These are phyloP conservation scores for Acacia pycnantha DNA, from an alignment of 331 rosid genomes.

Conservation along the genomic window DNA sequence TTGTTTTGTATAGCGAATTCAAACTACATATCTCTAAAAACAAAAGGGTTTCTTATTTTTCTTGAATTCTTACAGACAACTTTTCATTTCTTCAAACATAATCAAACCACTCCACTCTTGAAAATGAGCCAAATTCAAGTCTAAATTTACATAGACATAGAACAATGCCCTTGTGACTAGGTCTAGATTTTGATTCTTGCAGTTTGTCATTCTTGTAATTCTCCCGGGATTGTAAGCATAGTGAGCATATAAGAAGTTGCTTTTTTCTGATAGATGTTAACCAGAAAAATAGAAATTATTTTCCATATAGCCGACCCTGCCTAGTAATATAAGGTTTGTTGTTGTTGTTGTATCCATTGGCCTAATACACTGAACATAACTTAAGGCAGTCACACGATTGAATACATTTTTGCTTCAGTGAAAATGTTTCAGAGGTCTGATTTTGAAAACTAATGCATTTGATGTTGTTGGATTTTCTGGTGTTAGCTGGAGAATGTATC, in stretches of 20 bases:
- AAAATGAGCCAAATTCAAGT: neutral
- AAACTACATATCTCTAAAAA: neutral
- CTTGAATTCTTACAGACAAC: neutral
- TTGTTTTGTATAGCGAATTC: neutral
- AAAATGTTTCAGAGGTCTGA: conserved; percentile 2
- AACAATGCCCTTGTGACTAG: neutral
- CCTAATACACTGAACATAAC: neutral
- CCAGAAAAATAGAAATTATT: neutral
- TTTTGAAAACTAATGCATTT: conserved; percentile 25
- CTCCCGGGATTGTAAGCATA: neutral
- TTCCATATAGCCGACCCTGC: too few species aligned
- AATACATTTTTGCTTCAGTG: neutral
- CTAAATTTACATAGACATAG: neutral
- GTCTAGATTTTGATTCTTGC: neutral
- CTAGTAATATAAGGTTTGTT: too few species aligned
- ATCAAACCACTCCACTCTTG: neutral
- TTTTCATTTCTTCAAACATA: neutral
- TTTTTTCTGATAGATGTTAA: neutral
- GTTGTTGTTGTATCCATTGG: too few species aligned
- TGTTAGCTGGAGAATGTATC: conserved; percentile 69
- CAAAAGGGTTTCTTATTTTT: neutral
- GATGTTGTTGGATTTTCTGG: conserved; percentile 19
- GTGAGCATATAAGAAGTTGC: neutral
- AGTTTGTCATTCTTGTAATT: neutral
- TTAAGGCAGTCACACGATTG: neutral